phyloP scores from a whole-genome alignment of 257 asterid genomes.

The Agastache rugosa region DNA sequence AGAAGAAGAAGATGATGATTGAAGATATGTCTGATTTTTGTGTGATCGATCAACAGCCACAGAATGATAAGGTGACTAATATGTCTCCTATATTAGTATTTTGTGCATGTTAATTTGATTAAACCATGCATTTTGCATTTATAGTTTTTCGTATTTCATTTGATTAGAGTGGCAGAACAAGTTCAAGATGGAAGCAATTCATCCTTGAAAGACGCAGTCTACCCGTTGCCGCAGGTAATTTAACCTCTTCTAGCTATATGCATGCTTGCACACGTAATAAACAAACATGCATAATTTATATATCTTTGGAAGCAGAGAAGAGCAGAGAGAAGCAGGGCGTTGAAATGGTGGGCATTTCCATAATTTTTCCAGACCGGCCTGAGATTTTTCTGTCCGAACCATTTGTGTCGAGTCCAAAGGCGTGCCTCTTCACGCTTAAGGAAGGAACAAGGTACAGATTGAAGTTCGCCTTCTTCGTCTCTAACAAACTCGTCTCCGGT shows the following conservation, averaged over 20 bases:
- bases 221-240: conserved; percentile 35
- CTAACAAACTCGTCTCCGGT: conserved; percentile 51
- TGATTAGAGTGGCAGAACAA: conserved; percentile 32
- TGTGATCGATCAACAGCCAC: conserved; percentile 20
- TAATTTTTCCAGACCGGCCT: conserved; percentile 53
- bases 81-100: background rate
- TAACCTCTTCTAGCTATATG: background rate
- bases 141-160: background rate
- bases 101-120: too few relatives aligned
- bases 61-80: conserved; percentile 25
- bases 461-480: conserved; percentile 56
- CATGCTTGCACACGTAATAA: background rate
- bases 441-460: conserved; percentile 58
- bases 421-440: conserved; percentile 58
- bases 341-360: conserved; percentile 45
- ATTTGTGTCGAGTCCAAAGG: conserved; percentile 58
- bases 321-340: conserved; percentile 39
- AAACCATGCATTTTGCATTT: background rate
- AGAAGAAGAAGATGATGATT: conserved; percentile 10
- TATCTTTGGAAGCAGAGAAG: conserved; percentile 15
- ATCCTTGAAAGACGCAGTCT: conserved; percentile 37
- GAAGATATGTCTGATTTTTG: conserved; percentile 18
- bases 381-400: conserved; percentile 52
- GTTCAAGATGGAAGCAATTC: conserved; percentile 32
- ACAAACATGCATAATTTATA: background rate